A percentile compares a stretch with the other conserved stretches of the same genome.
phyloP scores from a whole-genome alignment of 1,139 yeast species.

The Zhuliangozyma blackwelliae region DNA sequence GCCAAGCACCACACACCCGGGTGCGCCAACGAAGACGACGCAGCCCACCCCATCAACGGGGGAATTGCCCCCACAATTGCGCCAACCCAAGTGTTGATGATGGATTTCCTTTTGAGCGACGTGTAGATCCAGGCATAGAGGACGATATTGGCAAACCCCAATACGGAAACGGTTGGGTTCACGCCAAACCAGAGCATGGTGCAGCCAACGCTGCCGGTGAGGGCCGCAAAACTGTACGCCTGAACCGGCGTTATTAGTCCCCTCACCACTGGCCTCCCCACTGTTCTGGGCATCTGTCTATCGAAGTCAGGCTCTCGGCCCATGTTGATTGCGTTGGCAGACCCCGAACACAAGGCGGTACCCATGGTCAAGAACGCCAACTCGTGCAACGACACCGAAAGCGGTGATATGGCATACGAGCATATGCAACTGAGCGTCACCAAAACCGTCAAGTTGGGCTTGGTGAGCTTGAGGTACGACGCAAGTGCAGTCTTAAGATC shows the following conservation, averaged over 20 bases:
- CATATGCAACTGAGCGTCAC: conserved; percentile 91
- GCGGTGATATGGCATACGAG: conserved; percentile 89
- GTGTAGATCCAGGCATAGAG: conserved; percentile 90
- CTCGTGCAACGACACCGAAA: conserved; percentile 65
- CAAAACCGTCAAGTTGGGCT: conserved; percentile 82
- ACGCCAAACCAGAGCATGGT: conserved; percentile 72
- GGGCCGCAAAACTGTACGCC: conserved; percentile 76
- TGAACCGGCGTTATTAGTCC: conserved; percentile 72
- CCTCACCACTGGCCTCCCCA: conserved; percentile 84
- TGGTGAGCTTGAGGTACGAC: conserved; percentile 75
- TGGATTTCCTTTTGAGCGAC: conserved; percentile 77
- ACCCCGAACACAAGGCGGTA: conserved; percentile 82
- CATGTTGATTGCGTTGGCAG: conserved; percentile 97
- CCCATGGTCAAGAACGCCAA: conserved; percentile 75
- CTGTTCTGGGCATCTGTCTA: conserved; percentile 82
- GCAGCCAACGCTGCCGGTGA: conserved; percentile 69
- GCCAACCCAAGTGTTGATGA: conserved; percentile 96
- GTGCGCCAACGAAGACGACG: conserved; percentile 72
- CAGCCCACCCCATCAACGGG: conserved; percentile 99
- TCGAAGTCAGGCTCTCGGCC: conserved; percentile 93
- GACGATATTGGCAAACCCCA: conserved; percentile 75
- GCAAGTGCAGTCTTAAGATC: conserved; percentile 32
- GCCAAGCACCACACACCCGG: conserved; percentile 98
- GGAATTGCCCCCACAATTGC: conserved; percentile 98
- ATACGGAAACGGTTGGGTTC: conserved; percentile 73